Evolutionary conservation across 2,329 filamentous ascomycete species (phyloP).

Genomic region (Calonectria multiphialidica): DNA sequence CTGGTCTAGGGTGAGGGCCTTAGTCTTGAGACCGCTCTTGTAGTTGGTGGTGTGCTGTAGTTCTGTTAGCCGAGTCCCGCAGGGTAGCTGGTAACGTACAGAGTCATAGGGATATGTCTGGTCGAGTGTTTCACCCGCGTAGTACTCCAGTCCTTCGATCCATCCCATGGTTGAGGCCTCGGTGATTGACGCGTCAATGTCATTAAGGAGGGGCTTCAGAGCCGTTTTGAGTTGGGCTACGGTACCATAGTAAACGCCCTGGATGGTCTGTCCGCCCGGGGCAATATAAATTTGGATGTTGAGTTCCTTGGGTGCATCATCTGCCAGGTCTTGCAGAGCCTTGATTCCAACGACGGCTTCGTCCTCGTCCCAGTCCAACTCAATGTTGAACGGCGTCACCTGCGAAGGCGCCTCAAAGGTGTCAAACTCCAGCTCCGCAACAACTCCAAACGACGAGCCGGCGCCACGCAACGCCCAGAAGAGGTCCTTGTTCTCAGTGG

Average conservation of each 20-base stretch:
- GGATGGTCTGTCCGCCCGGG: constrained; percentile 34
- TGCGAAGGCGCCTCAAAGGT: constrained; percentile 40
- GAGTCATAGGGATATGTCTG: constrained; percentile 41
- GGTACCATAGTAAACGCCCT: constrained; percentile 46
- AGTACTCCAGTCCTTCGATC: constrained; percentile 42
- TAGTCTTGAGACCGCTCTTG: constrained; percentile 45
- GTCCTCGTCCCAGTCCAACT: constrained; percentile 33
- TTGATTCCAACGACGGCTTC: constrained; percentile 36
- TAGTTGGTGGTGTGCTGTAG: constrained; percentile 46
- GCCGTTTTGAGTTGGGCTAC: constrained; percentile 25
- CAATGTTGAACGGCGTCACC: constrained; percentile 37
- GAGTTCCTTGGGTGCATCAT: constrained; percentile 39
- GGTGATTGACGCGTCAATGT: constrained; percentile 24
- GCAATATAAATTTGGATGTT: constrained; percentile 45
- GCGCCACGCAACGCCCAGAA: constrained; percentile 48
- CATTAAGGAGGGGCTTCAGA: constrained; percentile 35
- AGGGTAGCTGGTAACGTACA: constrained; percentile 20
- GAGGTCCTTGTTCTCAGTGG: constrained; percentile 40
- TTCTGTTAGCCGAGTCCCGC: background rate
- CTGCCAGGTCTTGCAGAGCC: constrained; percentile 42
- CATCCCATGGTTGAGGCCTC: constrained; percentile 36
- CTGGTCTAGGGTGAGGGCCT: constrained; percentile 37
- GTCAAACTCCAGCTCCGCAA: constrained; percentile 44
- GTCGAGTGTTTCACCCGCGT: constrained; percentile 35
- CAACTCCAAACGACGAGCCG: constrained; percentile 48